These are phyloP conservation scores for Trypanosoma vivax DNA, from an alignment of 208 protist genomes.

Conservation along the genomic window DNA sequence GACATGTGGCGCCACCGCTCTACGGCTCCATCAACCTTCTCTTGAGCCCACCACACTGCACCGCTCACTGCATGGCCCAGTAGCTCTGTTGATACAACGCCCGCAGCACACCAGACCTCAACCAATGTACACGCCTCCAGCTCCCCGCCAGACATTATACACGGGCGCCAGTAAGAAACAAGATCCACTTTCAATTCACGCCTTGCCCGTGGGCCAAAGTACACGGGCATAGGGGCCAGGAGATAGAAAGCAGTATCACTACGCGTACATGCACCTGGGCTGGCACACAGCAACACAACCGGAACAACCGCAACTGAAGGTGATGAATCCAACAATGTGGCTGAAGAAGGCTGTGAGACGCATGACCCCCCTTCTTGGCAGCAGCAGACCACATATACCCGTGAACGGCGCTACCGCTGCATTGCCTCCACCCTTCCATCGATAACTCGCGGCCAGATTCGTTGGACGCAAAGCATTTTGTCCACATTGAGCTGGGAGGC, in stretches of 20 bases:
- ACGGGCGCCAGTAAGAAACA: conserved; percentile 54
- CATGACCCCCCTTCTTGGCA: neutral
- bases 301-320: conserved; percentile 5
- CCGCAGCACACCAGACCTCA: conserved; percentile 49
- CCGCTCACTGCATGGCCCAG: neutral
- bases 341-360: neutral
- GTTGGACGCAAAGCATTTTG: neutral
- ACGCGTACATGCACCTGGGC: conserved; percentile 1
- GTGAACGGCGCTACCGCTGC: conserved; percentile 23
- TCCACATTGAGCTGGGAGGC: neutral
- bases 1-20: too few species aligned
- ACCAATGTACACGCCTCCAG: conserved; percentile 28
- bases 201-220: conserved; percentile 14
- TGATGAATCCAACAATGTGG: neutral
- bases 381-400: conserved; percentile 51
- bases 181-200: conserved; percentile 21
- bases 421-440: neutral
- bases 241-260: conserved; percentile 13
- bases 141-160: conserved; percentile 17
- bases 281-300: conserved; percentile 3
- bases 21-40: conserved; percentile 10
- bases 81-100: neutral
- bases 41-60: conserved; percentile 1
- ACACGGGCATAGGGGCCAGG: conserved; percentile 25
- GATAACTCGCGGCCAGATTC: neutral